phyloP scores from a whole-genome alignment of 192 early-diverging fungal genomes.

The Entomortierella parvispora region DNA sequence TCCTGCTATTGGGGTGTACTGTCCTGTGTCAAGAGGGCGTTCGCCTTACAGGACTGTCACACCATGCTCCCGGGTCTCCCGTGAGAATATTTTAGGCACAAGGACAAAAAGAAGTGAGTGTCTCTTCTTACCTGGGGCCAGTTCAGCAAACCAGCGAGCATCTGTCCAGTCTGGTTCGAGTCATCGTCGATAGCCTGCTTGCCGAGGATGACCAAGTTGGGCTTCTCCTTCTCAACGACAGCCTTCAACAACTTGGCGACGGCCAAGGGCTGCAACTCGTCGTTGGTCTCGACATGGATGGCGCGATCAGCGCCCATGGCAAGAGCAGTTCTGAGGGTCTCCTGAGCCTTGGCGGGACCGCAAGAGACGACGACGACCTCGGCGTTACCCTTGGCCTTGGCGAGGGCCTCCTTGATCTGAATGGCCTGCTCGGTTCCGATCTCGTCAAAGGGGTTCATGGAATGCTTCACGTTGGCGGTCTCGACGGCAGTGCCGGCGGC shows the following conservation, averaged over 20 bases:
- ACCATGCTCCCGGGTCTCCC: too few relatives aligned
- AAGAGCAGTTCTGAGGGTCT: constrained; percentile 93
- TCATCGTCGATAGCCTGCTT: constrained; percentile 99
- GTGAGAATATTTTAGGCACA: background rate
- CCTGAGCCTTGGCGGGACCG: constrained; percentile 89
- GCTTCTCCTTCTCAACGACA: constrained; percentile 88
- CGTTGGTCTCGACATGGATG: constrained; percentile 89
- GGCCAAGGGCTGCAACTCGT: constrained; percentile 83
- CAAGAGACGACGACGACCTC: constrained; percentile 92
- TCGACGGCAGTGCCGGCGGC: constrained; percentile 89
- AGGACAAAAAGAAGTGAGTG: too few relatives aligned
- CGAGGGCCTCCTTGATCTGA: constrained; percentile 87
- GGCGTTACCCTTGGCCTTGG: constrained; percentile 60
- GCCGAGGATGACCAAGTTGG: constrained; percentile 93
- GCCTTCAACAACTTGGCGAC: constrained; percentile 96
- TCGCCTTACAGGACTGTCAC: too few relatives aligned
- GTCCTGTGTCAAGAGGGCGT: too few relatives aligned
- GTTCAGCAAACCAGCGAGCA: constrained; percentile 94
- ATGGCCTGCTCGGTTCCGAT: constrained; percentile 99
- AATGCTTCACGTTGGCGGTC: constrained; percentile 93
- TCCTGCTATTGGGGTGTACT: too few relatives aligned
- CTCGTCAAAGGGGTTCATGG: constrained; percentile 99
- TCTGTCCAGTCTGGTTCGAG: constrained; percentile 96
- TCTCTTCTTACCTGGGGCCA: constrained; percentile 83
- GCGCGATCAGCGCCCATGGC: constrained; percentile 98